These are phyloP conservation scores for Penicillium sp. DNA, from an alignment of 2,329 filamentous ascomycete species.

Conservation along the genomic window DNA sequence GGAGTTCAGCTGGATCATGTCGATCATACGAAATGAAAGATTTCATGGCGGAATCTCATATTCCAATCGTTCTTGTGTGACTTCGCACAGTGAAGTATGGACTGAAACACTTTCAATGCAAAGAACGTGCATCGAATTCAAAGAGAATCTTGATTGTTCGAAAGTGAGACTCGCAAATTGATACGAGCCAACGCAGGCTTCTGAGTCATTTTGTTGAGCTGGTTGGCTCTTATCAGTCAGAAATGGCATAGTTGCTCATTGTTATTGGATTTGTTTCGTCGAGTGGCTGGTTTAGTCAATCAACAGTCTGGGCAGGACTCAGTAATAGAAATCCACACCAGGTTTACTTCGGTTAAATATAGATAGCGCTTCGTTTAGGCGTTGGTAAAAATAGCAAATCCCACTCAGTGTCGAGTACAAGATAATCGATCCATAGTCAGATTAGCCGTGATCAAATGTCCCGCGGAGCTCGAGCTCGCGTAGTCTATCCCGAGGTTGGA, in stretches of 20 bases:
- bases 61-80: neutral
- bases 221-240: neutral
- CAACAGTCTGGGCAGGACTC: neutral
- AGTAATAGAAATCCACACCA: neutral
- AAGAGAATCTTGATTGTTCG: neutral
- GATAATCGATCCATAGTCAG: neutral
- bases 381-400: neutral
- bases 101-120: neutral
- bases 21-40: constrained; percentile 2
- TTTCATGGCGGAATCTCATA: neutral
- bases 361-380: neutral
- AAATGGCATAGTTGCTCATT: neutral
- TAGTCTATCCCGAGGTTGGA: neutral
- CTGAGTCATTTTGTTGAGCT: neutral
- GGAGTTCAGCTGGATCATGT: neutral
- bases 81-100: neutral
- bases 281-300: neutral
- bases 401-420: neutral
- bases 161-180: neutral
- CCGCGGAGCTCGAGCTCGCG: neutral
- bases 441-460: neutral
- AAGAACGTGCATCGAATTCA: neutral
- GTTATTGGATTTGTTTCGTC: neutral
- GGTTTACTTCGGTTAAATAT: neutral
- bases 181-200: neutral